These are phyloP conservation scores for Lentinula sp. DNA, from an alignment of 768 basidiomycete genomes.

Conservation along the genomic window DNA sequence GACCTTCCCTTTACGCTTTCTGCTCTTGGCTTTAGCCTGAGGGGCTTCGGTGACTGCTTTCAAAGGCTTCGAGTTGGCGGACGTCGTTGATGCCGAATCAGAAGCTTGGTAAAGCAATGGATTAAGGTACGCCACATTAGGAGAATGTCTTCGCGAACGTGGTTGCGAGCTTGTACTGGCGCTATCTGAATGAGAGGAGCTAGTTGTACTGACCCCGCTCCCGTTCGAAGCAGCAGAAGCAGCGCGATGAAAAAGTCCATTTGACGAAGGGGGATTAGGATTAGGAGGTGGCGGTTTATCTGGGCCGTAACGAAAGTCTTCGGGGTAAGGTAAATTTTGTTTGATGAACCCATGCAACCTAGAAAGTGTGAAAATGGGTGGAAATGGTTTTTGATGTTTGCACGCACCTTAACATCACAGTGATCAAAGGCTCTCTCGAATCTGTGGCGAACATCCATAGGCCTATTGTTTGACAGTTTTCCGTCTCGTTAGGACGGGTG, in stretches of 20 bases:
- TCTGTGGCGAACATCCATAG: constrained; percentile 73
- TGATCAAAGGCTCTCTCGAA: constrained; percentile 63
- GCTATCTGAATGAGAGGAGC: constrained; percentile 3
- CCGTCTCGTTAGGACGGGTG: constrained; percentile 44
- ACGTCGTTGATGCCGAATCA: background rate
- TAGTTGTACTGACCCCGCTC: background rate
- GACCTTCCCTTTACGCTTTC: background rate
- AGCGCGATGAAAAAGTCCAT: constrained; percentile 14
- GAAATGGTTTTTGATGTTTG: background rate
- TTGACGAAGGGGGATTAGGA: constrained; percentile 23
- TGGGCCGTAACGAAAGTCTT: constrained; percentile 65
- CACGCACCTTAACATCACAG: constrained; percentile 64
- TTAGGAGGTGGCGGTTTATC: constrained; percentile 60
- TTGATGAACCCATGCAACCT: constrained; percentile 62
- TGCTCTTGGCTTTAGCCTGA: background rate
- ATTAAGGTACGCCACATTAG: background rate
- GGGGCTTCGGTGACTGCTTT: background rate
- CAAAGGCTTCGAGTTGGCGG: background rate
- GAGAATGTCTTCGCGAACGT: background rate
- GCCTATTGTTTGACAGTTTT: constrained; percentile 53
- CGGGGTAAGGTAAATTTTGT: constrained; percentile 63
- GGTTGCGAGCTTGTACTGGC: background rate
- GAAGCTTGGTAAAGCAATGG: background rate
- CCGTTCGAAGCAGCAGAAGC: constrained; percentile 5
- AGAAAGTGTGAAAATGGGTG: background rate